Evolutionary conservation across 306 rosid species (phyloP), one percentile per base, ranked within the genome.

Genomic region (Cucurbita pepo): DNA sequence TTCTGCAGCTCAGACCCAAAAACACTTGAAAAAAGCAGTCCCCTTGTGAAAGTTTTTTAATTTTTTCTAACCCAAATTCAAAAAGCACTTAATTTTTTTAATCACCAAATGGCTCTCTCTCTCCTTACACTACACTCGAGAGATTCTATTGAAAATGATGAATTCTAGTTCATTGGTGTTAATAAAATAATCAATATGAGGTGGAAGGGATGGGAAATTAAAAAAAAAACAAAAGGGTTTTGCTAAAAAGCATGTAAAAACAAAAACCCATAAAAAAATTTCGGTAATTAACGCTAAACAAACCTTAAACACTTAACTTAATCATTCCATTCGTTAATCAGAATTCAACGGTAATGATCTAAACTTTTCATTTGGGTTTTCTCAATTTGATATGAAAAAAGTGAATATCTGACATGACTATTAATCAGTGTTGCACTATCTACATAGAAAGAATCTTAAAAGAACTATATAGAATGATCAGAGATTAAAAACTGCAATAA

Each of bases 131-230:
- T 13, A 69, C 9, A 69, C 73, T 69, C 74, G 47, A 69, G 74
- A 50, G 74, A 69, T 69, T 69, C 74, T 69, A 69, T 50, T 34
- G 59, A 48, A 58, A 50, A 69, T 50, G 74, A 69, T 50, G 74
- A 34, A 8, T 25, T 22, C 45, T 69, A 15, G 5, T 69, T 69
- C 45, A 69, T 69, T 69, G 59, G 59, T 50, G 45, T 50, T 25
- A 51, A 45, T 67, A 67, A 47, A 67, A 67, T 67, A 67, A 45
- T 67, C 56, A 67, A 21, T 45, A 44, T 61, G 51, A 63, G 51
- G 52, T 63, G 15, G 47, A 14, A 10, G 34, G 3, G 6, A 6
- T 15, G 13, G 0, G 18, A 21, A 8, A 10, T 30, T 30, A 30
- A 2, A 30, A 30, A 10, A 10, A 37, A 38, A 37, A 38, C 6